Evolutionary conservation across 2,329 filamentous ascomycete species (phyloP).

Genomic region (Diplocarpon mali): DNA sequence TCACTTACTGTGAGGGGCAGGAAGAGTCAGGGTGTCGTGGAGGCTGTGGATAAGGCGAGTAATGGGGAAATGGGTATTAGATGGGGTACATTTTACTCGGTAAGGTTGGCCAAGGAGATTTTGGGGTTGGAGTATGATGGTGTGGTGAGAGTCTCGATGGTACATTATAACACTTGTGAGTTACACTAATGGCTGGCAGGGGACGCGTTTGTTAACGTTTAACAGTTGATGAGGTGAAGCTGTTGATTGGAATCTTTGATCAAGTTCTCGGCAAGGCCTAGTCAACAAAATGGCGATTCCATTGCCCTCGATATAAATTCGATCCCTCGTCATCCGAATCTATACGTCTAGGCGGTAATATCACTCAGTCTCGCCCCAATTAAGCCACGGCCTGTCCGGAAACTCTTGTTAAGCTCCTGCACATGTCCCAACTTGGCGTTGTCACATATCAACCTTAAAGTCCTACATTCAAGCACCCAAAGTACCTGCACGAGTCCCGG

Average conservation of each 20-base stretch:
- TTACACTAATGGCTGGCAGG: slow-evolving; percentile 11
- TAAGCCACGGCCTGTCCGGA: too few species aligned
- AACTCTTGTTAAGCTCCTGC: too few species aligned
- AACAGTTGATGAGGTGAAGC: slow-evolving; percentile 44
- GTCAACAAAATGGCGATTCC: not conserved
- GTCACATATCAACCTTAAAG: too few species aligned
- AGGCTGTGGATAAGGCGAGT: slow-evolving; percentile 46
- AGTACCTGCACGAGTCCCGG: too few species aligned
- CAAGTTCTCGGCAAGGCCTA: slow-evolving; percentile 31
- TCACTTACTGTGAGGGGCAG: slow-evolving; percentile 51
- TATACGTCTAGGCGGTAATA: too few species aligned
- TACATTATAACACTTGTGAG: slow-evolving; percentile 62
- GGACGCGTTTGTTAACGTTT: not conserved
- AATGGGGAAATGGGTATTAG: slow-evolving; percentile 46
- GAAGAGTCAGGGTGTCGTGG: slow-evolving; percentile 46
- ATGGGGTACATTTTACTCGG: slow-evolving; percentile 60
- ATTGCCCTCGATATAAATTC: not conserved
- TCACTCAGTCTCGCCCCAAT: too few species aligned
- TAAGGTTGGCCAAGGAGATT: slow-evolving; percentile 48
- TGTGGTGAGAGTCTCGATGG: slow-evolving; percentile 57
- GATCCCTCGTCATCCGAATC: too few species aligned
- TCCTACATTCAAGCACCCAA: too few species aligned
- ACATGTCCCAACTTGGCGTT: too few species aligned
- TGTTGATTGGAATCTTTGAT: slow-evolving; percentile 41
- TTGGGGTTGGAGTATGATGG: slow-evolving; percentile 48